Evolutionary conservation across 305 asterid species (phyloP), one percentile per base, ranked within the genome.

Genomic region (Rubia tinctorum): DNA sequence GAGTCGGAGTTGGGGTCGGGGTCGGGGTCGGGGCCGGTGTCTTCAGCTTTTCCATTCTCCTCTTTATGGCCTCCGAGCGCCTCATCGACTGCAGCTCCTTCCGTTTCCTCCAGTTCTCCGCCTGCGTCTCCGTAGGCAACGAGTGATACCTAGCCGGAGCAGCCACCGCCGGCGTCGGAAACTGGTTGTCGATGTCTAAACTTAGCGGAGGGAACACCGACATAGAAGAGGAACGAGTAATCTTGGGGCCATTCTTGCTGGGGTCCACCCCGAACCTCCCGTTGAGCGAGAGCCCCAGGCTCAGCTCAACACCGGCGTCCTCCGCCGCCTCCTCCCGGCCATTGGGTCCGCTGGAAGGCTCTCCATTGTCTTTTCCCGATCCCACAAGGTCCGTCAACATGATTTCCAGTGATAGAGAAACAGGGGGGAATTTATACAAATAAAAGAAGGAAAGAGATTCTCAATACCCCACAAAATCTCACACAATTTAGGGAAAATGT

Each of bases 261-360:
- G 94, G 93, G 86, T 90, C 98, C 72, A 91, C 88, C 5, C 98
- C 98, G 70, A 91, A 93, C 76, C 87, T 77, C 1, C 98, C 98
- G 81, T 93, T 93, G 82, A 80, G 71, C 0, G 98, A 93, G 10
- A 91, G 95, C 68, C 95, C 96, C 72, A 93, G 76, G 75, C 85
- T 86, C 75, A 93, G 70, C 85, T 93, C 96, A 43, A 91, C 53
- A 13, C 78, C 93, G 15, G 81, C 89, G 0, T 69, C 86, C 7
- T 37, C 47, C 59, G 3, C 59, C 10, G 59, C 10, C 39, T 3
- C 39, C 2, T 34, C 39, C 39, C 39, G 39, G 5, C 39, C 59
- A 14, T 14, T 14, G 44, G 82, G 82, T 84, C 91, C 73, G 77
- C 68, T 5, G 89, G 69, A 78, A 76, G 68, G 14, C 79, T 78